Conservation (phyloP, 148 eudicot species). For the Camellia sinensis region DNA sequence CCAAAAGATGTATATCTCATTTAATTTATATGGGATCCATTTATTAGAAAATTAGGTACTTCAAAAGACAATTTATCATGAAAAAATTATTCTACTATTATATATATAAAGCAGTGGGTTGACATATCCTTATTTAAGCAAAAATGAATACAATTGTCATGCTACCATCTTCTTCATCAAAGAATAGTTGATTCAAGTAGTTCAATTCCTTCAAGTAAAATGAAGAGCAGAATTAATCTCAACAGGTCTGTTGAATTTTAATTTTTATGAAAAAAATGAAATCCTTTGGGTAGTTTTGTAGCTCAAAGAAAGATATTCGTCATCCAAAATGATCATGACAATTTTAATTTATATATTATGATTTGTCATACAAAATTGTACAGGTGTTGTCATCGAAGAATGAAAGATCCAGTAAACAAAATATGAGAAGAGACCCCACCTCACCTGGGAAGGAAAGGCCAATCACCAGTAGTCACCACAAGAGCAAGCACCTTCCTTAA, state of each 20-base stretch:
- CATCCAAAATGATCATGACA: background rate
- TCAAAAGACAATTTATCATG: too few relatives aligned
- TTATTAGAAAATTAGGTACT: too few relatives aligned
- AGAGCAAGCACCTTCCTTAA: constrained; percentile 24
- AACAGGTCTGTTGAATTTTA: background rate
- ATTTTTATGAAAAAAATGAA: background rate
- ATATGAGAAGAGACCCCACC: background rate
- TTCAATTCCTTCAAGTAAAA: background rate
- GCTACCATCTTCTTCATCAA: background rate
- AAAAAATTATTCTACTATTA: too few relatives aligned
- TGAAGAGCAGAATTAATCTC: background rate
- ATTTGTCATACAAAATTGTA: background rate
- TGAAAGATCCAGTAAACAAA: background rate
- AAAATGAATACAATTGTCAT: background rate
- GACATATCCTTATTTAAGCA: too few relatives aligned
- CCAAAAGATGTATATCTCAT: too few relatives aligned
- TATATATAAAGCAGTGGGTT: too few relatives aligned
- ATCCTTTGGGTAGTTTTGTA: background rate
- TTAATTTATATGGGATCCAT: too few relatives aligned
- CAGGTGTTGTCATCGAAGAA: background rate
- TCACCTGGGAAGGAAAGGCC: background rate
- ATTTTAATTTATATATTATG: background rate
- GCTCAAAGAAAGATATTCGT: background rate
- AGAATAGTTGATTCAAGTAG: background rate
- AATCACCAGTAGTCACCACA: constrained; percentile 30